Base-by-base conservation (phyloP, 208 protist species). In the Leptomonas pyrrhocoris region DNA sequence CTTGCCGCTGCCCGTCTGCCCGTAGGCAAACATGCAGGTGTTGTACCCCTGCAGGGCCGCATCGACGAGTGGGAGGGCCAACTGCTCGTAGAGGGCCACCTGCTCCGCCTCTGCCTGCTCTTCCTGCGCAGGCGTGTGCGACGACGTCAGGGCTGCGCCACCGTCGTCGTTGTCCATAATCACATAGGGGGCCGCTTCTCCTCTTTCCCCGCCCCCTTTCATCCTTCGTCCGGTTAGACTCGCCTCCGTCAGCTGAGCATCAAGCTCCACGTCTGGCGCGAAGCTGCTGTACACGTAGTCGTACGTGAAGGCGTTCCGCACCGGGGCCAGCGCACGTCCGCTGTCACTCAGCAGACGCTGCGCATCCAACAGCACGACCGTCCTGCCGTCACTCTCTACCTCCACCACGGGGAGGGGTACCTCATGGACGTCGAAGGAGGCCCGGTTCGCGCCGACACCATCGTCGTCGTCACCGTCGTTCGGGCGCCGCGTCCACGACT, bases 1-100 rank as follows among this genome's bases (percentile, higher is more conserved):
- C 71, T 98, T 98, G 25, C 96, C 95, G 49, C 90, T 93, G 43
- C 86, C 85, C 7, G 92, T 98, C 57, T 96, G 88, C 16, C 94
- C 93, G 73, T 97, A 98, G 19, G 92, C 91, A 66, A 97, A 96
- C 71, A 98, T 84, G 71, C 91, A 93, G 0, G 79, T 76, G 79
- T 97, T 93, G 68, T 85, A 85, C 19, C 92, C 89, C 16, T 83
- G 57, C 55, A 84, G 58, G 9, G 78, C 84, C 4, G 68, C 71
- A 2, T 89, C 76, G 0, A 90, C 43, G 30, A 94, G 48, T 13
- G 85, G 85, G 16, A 77, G 43, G 15, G 63, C 89, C 19, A 90
- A 64, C 16, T 74, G 50, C 54, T 81, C 23, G 68, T 81, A 94
- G 25, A 92, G 71, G 23, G 53, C 42, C 1, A 79, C 68, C 56